Evolutionary conservation across 2,329 filamentous ascomycete species (phyloP).

Genomic region (Emergomyces pasteurianus): DNA sequence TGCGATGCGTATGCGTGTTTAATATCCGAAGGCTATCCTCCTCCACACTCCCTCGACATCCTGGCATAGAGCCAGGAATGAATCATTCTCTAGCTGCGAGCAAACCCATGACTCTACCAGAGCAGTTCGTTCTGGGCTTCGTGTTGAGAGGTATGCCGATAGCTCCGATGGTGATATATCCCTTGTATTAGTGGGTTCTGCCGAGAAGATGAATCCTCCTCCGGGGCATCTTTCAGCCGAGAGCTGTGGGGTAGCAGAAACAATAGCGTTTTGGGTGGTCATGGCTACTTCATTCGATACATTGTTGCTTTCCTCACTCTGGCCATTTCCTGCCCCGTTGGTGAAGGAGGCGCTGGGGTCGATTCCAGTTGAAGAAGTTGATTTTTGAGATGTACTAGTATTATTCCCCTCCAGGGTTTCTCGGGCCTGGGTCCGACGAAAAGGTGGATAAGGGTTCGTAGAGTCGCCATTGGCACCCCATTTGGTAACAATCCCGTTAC

Average conservation of each 20-base stretch:
- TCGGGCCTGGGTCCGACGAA: too few species aligned
- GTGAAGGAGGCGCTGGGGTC: background rate
- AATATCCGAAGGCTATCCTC: slow-evolving; percentile 27
- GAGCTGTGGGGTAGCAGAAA: background rate
- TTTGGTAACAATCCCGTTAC: too few species aligned
- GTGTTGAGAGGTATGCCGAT: slow-evolving; percentile 19
- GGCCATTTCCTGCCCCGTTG: background rate
- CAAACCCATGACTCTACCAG: slow-evolving; percentile 32
- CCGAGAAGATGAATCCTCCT: background rate
- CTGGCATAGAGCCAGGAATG: slow-evolving; percentile 28
- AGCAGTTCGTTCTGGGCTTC: slow-evolving; percentile 21
- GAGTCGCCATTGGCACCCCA: background rate
- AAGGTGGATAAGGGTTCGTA: background rate
- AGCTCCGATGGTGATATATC: slow-evolving; percentile 16
- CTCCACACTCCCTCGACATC: slow-evolving; percentile 31
- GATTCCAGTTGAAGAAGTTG: background rate
- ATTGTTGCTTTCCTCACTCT: background rate
- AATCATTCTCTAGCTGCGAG: slow-evolving; percentile 28
- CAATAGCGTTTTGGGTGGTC: background rate
- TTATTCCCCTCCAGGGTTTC: background rate
- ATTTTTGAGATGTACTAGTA: background rate
- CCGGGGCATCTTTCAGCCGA: background rate
- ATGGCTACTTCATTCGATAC: background rate
- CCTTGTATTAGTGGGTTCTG: background rate
- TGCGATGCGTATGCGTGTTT: background rate